Evolutionary conservation across 2,329 filamentous ascomycete genomes (phyloP).

Genomic region (Aspergillus transmontanensis): DNA sequence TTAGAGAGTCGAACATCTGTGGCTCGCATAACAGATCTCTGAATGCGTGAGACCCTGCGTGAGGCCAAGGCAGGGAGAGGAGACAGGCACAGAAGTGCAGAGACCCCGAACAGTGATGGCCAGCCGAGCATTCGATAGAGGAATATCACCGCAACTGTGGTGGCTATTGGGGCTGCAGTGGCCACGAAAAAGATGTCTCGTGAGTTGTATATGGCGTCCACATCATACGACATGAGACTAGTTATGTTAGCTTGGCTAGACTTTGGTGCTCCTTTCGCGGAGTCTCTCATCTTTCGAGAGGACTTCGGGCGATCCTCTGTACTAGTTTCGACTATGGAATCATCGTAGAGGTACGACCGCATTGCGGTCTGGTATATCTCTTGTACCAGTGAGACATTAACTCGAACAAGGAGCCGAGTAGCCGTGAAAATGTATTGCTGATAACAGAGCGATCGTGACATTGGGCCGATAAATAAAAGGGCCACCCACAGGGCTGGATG

Average conservation of each 20-base stretch:
- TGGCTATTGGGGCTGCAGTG: slow-evolving; percentile 52
- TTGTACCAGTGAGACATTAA: slow-evolving; percentile 60
- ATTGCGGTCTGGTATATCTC: slow-evolving; percentile 61
- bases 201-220: slow-evolving; percentile 57
- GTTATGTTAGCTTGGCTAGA: slow-evolving; percentile 56
- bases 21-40: slow-evolving; percentile 56
- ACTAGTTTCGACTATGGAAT: slow-evolving; percentile 17
- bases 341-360: slow-evolving; percentile 58
- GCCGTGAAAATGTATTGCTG: slow-evolving; percentile 63
- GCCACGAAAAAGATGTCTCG: slow-evolving; percentile 55
- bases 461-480: slow-evolving; percentile 56
- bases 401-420: slow-evolving; percentile 58
- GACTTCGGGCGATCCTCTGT: slow-evolving; percentile 12
- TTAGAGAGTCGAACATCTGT: slow-evolving; percentile 61
- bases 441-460: slow-evolving; percentile 53
- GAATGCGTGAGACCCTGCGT: slow-evolving; percentile 53
- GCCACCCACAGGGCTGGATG: slow-evolving; percentile 58
- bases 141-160: slow-evolving; percentile 52
- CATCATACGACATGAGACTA: slow-evolving; percentile 62
- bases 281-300: slow-evolving; percentile 4
- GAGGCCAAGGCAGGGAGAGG: slow-evolving; percentile 56
- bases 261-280: slow-evolving; percentile 30
- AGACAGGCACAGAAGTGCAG: slow-evolving; percentile 50
- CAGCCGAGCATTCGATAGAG: slow-evolving; percentile 60
- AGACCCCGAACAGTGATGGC: slow-evolving; percentile 57